A percentile compares a stretch with the other conserved stretches of the same genome.
Evolutionary conservation across 768 basidiomycete species (phyloP).

Genomic region (Phanerodontia chrysosporium): DNA sequence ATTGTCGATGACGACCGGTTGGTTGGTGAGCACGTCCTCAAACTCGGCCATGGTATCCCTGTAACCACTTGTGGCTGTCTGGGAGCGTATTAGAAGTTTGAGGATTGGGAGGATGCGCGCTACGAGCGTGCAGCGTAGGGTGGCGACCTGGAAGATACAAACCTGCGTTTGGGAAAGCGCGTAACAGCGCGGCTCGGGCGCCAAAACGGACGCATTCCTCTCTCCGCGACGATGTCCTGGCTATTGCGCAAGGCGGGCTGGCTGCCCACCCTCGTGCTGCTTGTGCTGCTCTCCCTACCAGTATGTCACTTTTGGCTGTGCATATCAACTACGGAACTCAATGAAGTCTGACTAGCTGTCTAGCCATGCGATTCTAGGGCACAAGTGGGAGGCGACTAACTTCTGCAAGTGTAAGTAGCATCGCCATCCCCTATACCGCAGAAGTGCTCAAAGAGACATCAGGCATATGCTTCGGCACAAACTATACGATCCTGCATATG

Average conservation of each 20-base stretch:
- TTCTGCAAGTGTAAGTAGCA: conserved; percentile 77
- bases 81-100: not conserved
- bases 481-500: conserved; percentile 82
- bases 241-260: conserved; percentile 15
- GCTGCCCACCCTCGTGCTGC: conserved; percentile 14
- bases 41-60: conserved; percentile 68
- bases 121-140: not conserved
- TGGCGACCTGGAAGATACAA: conserved; percentile 3
- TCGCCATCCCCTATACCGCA: not conserved
- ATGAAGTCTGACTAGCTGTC: conserved; percentile 27
- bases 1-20: conserved; percentile 99
- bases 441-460: not conserved
- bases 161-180: not conserved
- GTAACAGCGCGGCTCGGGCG: conserved; percentile 1
- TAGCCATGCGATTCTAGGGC: conserved; percentile 39
- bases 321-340: not conserved
- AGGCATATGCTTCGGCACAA: conserved; percentile 91
- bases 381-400: conserved; percentile 86
- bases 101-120: not conserved
- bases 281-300: conserved; percentile 14
- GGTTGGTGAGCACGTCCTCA: conserved; percentile 94
- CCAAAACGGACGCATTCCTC: not conserved
- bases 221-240: conserved; percentile 9
- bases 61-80: not conserved
- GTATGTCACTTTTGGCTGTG: conserved; percentile 13